Percentiles rank a stretch among this genome's conserved stretches.
Conservation (phyloP, 2,329 filamentous ascomycete genomes). For the Colletotrichum orbiculare region DNA sequence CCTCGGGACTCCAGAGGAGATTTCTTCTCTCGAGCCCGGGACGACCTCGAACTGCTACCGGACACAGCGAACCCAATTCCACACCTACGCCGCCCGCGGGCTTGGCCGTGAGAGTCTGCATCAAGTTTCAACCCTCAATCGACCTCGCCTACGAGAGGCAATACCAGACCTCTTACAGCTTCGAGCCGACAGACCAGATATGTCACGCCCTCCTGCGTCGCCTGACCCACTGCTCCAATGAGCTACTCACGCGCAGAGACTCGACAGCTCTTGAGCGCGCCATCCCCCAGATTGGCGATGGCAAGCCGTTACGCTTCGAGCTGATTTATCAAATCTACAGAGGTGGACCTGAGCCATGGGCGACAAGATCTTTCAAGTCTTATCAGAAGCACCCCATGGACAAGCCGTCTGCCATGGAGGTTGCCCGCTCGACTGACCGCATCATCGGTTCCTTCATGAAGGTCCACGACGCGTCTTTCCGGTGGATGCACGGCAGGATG, state of each 20-base stretch:
- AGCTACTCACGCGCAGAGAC: slow-evolving; percentile 65
- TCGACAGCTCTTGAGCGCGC: slow-evolving; percentile 55
- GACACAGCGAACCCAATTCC: slow-evolving; percentile 23
- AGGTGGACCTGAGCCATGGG: slow-evolving; percentile 51
- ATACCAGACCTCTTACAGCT: slow-evolving; percentile 58
- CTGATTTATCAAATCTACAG: slow-evolving; percentile 59
- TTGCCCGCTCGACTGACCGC: slow-evolving; percentile 60
- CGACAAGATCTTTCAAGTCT: slow-evolving; percentile 58
- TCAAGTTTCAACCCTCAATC: slow-evolving; percentile 58
- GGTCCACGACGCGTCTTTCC: slow-evolving; percentile 61
- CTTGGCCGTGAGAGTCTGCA: slow-evolving; percentile 56
- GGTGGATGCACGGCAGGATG: slow-evolving; percentile 57
- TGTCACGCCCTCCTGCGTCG: slow-evolving; percentile 61
- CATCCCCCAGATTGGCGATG: slow-evolving; percentile 41
- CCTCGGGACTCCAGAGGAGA: slow-evolving; percentile 31
- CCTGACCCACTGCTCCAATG: slow-evolving; percentile 62
- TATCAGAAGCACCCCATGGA: slow-evolving; percentile 61
- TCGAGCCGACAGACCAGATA: slow-evolving; percentile 58
- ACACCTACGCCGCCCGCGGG: slow-evolving; percentile 13
- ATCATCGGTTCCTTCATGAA: slow-evolving; percentile 63
- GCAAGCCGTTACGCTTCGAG: slow-evolving; percentile 61
- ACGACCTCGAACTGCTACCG: slow-evolving; percentile 33
- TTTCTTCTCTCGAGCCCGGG: slow-evolving; percentile 35
- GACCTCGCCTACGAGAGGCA: slow-evolving; percentile 56
- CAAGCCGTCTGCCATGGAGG: slow-evolving; percentile 56